phyloP scores from a whole-genome alignment of 768 basidiomycete species.

The Phanerochaete carnosa region DNA sequence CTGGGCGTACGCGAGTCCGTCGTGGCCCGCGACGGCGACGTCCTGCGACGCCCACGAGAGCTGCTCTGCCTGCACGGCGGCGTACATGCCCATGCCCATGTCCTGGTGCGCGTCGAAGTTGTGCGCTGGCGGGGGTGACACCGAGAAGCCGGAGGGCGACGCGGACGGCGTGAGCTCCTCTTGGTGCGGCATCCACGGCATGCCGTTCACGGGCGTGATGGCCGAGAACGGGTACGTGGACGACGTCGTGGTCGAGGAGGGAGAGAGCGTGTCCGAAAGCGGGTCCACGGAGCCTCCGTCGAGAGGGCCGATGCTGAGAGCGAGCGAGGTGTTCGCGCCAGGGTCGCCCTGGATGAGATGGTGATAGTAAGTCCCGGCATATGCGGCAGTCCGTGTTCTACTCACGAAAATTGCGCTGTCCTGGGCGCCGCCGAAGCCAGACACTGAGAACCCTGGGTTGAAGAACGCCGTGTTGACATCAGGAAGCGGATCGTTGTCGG shows the following conservation, averaged over 20 bases:
- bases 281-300: constrained; percentile 24
- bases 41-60: neutral
- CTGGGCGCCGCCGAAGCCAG: constrained; percentile 23
- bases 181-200: constrained; percentile 15
- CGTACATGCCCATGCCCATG: constrained; percentile 6
- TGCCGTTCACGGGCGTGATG: constrained; percentile 9
- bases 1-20: neutral
- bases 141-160: constrained; percentile 41
- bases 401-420: constrained; percentile 18
- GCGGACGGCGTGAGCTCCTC: constrained; percentile 25
- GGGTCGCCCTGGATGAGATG: constrained; percentile 14
- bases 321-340: constrained; percentile 10
- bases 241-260: constrained; percentile 12
- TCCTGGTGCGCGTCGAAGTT: constrained; percentile 1
- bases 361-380: neutral
- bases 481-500: constrained; percentile 46
- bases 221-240: constrained; percentile 10
- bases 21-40: neutral
- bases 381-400: constrained; percentile 2
- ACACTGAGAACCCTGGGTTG: constrained; percentile 36
- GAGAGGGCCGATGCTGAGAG: constrained; percentile 21
- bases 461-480: constrained; percentile 48
- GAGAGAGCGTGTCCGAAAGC: constrained; percentile 8
- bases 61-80: neutral
- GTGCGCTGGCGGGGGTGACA: constrained; percentile 33